These are phyloP conservation scores for Colletotrichum tabaci DNA, from an alignment of 2,329 filamentous ascomycete genomes.

Conservation along the genomic window DNA sequence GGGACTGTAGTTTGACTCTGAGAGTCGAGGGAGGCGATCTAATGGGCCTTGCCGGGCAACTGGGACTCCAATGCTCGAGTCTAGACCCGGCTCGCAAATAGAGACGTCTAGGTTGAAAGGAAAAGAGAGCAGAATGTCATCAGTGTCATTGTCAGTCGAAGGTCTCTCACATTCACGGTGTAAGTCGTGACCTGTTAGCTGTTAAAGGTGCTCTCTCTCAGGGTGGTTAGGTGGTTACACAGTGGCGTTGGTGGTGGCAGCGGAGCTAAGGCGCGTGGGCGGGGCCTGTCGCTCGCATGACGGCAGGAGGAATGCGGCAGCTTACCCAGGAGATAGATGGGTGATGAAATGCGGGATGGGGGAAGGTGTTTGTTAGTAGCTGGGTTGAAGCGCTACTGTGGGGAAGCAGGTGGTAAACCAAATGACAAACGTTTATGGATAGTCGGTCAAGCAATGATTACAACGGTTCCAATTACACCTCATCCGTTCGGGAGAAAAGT, in stretches of 20 bases:
- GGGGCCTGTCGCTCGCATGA: constrained; percentile 13
- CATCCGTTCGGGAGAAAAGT: background rate
- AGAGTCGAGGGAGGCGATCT: background rate
- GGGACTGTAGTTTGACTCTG: background rate
- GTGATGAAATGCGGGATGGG: background rate
- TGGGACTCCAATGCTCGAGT: no score
- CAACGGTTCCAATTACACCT: background rate
- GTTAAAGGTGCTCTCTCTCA: background rate
- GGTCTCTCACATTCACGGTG: background rate
- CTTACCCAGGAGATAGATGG: background rate
- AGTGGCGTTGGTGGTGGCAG: background rate
- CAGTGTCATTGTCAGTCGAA: background rate
- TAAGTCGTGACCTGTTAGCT: background rate
- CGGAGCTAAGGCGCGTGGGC: background rate
- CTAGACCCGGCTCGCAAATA: no score
- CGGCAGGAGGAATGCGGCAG: constrained; percentile 14
- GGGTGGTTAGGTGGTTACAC: background rate
- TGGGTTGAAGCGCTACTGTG: no score
- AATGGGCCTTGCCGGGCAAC: no score
- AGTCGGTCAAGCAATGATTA: no score
- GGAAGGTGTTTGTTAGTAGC: background rate
- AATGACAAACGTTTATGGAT: no score
- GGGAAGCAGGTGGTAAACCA: no score
- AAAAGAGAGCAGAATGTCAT: background rate
- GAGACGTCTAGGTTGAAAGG: no score